A percentile compares a stretch with the other conserved stretches of the same genome.
phyloP scores from a whole-genome alignment of 1,139 yeast genomes.

The Blastobotrys illinoisensis region DNA sequence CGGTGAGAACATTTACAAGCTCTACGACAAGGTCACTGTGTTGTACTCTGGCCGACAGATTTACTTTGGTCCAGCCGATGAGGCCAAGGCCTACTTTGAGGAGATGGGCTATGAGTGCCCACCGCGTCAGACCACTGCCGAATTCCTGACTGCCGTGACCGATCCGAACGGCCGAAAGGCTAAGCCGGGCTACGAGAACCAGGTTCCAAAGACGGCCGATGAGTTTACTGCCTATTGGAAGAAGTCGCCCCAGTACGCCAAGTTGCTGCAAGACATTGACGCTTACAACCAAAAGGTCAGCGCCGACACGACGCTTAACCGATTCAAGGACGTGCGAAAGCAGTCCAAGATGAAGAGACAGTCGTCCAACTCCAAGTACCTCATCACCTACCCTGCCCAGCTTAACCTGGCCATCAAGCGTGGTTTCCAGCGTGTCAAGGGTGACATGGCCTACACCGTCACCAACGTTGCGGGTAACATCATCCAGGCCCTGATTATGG shows the following conservation, averaged over 20 bases:
- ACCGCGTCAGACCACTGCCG: conserved; percentile 58
- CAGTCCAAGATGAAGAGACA: conserved; percentile 44
- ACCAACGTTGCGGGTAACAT: conserved; percentile 47
- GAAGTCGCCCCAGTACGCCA: conserved; percentile 44
- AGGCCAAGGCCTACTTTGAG: conserved; percentile 50
- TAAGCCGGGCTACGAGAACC: conserved; percentile 44
- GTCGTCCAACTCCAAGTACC: conserved; percentile 42
- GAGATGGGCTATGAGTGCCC: conserved; percentile 60
- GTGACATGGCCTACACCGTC: conserved; percentile 49
- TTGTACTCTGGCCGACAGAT: conserved; percentile 55
- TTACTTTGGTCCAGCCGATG: conserved; percentile 50
- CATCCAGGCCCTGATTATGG: conserved; percentile 49
- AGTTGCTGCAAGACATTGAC: conserved; percentile 39
- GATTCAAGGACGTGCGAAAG: conserved; percentile 36
- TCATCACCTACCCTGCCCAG: conserved; percentile 44
- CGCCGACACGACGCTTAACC: conserved; percentile 39
- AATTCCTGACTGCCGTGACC: conserved; percentile 63
- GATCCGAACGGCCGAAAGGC: conserved; percentile 47
- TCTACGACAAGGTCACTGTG: conserved; percentile 61
- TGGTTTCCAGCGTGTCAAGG: conserved; percentile 51
- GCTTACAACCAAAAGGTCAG: conserved; percentile 37
- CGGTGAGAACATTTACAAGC: conserved; percentile 57
- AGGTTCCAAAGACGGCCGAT: conserved; percentile 44
- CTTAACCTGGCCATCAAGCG: conserved; percentile 41
- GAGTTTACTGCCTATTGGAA: conserved; percentile 50